Base-by-base conservation (phyloP, 441 rosid species). In the Codiaeum variegatum region DNA sequence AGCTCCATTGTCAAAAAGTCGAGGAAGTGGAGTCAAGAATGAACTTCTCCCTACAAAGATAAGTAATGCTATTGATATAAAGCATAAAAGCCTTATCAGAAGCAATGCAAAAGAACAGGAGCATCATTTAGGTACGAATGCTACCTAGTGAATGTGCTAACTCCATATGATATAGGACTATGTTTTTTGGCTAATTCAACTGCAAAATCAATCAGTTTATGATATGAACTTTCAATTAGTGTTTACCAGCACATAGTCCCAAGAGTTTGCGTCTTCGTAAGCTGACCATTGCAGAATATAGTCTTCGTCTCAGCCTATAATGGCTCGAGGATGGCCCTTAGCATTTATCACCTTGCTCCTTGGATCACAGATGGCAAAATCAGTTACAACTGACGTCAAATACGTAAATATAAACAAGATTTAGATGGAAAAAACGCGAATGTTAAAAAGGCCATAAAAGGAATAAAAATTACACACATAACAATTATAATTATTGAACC, bases 221-320 rank as follows among this genome's bases (percentile, higher is more conserved):
- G 69, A 66, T 74, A 28, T 32, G 69, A 66, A 70, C n/a, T 47
- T 64, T 71, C 40, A 76, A 69, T 65, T 7, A 68, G 77, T 31
- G 34, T 58, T 85, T 88, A 94, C 99, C 99, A 71, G 96, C 83
- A 78, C 97, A 90, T 65, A 94, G 86, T 60, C 98, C 99, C 81
- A 92, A 72, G 69, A 92, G 93, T 82, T 85, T 91, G 51, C 99
- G 96, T 83, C 99, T 88, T 58, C 99, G 73, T 80, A 92, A 77
- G 91, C 99, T 94, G 82, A 94, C 99, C 99, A 94, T 94, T 54
- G 76, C 54, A 63, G 80, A 77, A 66, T 58, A 66, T 28, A 79
- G 66, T 65, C 72, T 63, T 69, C 42, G 62, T 62, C 73, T 68
- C 72, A 61, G 63, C 60, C 66, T 67, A 46, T 38, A 66, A 69